A percentile compares a stretch with the other conserved stretches of the same genome.
Evolutionary conservation across 345 rosid genomes (phyloP).

Genomic region (Corymbia maculata): DNA sequence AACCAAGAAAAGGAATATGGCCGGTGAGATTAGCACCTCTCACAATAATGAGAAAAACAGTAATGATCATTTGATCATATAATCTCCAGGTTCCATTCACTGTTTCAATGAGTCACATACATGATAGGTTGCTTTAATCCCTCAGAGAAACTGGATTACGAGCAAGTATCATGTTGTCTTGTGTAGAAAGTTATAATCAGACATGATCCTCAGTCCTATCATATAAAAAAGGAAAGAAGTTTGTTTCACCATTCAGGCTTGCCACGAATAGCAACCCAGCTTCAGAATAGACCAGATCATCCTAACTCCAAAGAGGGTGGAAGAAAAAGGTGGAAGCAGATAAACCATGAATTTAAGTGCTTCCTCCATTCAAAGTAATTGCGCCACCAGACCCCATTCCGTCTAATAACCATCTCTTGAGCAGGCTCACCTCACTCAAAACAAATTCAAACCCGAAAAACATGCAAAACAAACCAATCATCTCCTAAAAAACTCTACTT

Average conservation of each 20-base stretch:
- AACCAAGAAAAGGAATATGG: background rate
- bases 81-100: background rate
- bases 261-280: background rate
- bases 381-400: background rate
- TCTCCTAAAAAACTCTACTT: background rate
- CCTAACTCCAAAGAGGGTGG: background rate
- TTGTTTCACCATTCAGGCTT: background rate
- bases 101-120: background rate
- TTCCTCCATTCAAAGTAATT: background rate
- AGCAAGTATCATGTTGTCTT: background rate
- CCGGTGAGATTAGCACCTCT: background rate
- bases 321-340: background rate
- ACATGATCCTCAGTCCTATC: background rate
- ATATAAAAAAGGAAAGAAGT: background rate
- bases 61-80: background rate
- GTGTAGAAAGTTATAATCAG: background rate
- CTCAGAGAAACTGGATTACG: background rate
- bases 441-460: background rate
- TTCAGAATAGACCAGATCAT: background rate
- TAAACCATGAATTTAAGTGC: background rate
- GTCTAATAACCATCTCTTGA: background rate
- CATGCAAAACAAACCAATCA: background rate
- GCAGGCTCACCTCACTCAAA: background rate
- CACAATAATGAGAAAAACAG: background rate
- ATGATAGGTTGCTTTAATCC: background rate